A percentile compares a stretch with the other conserved stretches of the same genome.
Conservation (phyloP, 768 basidiomycete genomes). For the Mycena crocata region DNA sequence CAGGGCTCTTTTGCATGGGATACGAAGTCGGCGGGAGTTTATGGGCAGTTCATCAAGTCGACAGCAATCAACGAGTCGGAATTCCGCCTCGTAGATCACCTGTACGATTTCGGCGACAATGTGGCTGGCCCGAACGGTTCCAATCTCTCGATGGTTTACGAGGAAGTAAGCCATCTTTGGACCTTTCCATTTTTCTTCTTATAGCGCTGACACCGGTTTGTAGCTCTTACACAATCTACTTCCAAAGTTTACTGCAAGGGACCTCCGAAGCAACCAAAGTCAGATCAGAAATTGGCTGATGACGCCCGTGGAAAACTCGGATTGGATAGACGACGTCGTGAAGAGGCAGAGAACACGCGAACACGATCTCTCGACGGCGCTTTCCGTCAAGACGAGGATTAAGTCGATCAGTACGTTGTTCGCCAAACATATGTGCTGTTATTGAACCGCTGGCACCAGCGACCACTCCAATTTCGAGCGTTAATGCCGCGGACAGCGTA, state of each 20-base stretch:
- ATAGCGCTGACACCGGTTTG: neutral
- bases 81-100: constrained; percentile 42
- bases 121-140: constrained; percentile 40
- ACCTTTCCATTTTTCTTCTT: neutral
- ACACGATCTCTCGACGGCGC: neutral
- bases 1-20: constrained; percentile 41
- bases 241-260: constrained; percentile 30
- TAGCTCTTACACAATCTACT: constrained; percentile 42
- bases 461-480: neutral
- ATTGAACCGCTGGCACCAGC: no score
- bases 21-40: constrained; percentile 37
- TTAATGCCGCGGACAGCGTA: constrained; percentile 16
- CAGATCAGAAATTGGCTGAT: constrained; percentile 42
- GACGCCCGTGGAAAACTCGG: constrained; percentile 33
- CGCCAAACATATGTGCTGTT: no score
- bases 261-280: constrained; percentile 35
- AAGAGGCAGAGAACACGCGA: constrained; percentile 28
- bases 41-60: constrained; percentile 43
- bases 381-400: neutral
- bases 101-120: constrained; percentile 37
- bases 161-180: constrained; percentile 14
- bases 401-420: no score
- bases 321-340: constrained; percentile 38
- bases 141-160: constrained; percentile 41
- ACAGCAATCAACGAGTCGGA: constrained; percentile 42